Evolutionary conservation across 225 moss, liverwort and hornwort genomes (phyloP), one percentile per base, ranked within the genome.

Genomic region (Anthoceros angustus): DNA sequence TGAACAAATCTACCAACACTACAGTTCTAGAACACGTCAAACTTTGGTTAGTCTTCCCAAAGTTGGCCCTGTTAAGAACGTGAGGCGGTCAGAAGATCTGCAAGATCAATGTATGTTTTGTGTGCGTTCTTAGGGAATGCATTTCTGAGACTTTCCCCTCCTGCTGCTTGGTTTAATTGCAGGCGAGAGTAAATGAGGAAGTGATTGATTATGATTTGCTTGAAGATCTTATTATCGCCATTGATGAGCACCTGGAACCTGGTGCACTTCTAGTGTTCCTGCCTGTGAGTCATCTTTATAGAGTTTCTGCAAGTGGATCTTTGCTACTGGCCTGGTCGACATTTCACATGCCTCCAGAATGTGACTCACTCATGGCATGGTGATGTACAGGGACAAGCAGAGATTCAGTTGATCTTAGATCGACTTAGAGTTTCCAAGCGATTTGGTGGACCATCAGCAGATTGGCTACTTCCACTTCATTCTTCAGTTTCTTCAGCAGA

Each of bases 121-220:
- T 18, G 48, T 39, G 41, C 60, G 6, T 39, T 48, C 38, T 21
- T 46, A 42, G 16, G 25, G 32, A 20, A 66, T 39, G 10, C 39
- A 6, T 66, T 10, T 39, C 39, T 39, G 66, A 66, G 66, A 20
- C 9, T 66, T 21, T 42, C 41, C 26, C 38, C 42, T 64, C 46
- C 18, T 55, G 6, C 55, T 23, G 6, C 7, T 75, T 42, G 12
- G 12, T 63, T 42, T 62, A 0, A 26, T 62, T 68, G 64, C 83
- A 92, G 92, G 92, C 84, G 73, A 83, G 61, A 70, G 63, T 98
- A 76, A 98, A 98, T 70, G 98, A 98, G 79, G 98, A 98, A 76
- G 86, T 89, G 9, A 98, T 98, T 67, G 98, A 98, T 66, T 98
- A 98, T 73, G 98, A 98, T 70, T 76, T 98, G 67, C 79, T 98